Evolutionary conservation across 441 rosid genomes (phyloP), one percentile per base, ranked within the genome.

Genomic region (Brassica hybrid): DNA sequence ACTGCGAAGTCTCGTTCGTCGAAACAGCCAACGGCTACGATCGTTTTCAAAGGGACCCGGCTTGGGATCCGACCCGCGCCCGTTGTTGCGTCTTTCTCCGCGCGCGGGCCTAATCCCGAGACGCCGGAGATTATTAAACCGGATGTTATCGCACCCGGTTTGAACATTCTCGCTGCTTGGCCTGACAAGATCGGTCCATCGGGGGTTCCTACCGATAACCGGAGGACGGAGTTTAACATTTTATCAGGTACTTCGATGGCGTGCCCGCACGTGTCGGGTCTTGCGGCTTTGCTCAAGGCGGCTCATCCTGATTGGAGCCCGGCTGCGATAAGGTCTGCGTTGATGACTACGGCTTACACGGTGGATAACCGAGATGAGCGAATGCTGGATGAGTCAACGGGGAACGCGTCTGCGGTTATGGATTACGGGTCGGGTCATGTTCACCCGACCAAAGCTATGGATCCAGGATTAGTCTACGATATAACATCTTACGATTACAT

Each of bases 281-380:
- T 90, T 0, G 92, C 91, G 0, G 94, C 91, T 7, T 7, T 90
- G 86, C 84, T 90, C 5, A 90, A 86, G 78, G 91, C 92, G 0
- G 90, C 94, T 13, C 92, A 90, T 73, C 91, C 94, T 0, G 86
- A 85, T 17, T 90, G 94, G 94, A 90, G 94, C 56, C 90, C 94
- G 0, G 91, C 94, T 0, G 94, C 89, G 4, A 86, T 90, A 38
- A 82, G 91, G 58, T 90, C 94, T 0, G 94, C 94, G 0, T 58
- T 90, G 71, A 90, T 90, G 88, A 90, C 92, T 0, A 88, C 94
- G 6, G 89, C 92, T 50, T 88, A 90, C 34, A 87, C 84, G 0
- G 85, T 83, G 0, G 92, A 90, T 69, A 90, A 86, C 65, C 75
- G 88, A 0, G 89, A 84, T 1, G 85, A 83, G 58, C 82, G 78